Conservation (phyloP, 169 alveolate species). For the Perkinsus marinus region DNA sequence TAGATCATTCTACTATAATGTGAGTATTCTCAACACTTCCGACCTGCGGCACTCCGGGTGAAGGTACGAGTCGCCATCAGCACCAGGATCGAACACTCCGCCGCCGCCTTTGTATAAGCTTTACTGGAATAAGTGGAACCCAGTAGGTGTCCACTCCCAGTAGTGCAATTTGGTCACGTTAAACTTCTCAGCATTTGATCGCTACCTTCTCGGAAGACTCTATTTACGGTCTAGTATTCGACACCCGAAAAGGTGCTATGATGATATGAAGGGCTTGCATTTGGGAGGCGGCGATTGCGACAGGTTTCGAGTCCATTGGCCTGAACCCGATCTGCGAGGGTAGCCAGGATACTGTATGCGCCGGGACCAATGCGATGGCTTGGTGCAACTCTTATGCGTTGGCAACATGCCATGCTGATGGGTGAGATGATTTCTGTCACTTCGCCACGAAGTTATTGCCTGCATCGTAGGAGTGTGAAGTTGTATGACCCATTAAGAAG, state of each 20-base stretch:
- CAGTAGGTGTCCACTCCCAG: neutral
- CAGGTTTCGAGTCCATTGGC: neutral
- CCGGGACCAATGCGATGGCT: neutral
- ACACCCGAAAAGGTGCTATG: neutral
- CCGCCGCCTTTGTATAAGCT: neutral
- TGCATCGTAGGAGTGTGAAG: neutral
- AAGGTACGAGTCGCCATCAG: neutral
- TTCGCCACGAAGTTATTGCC: neutral
- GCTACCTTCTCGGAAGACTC: neutral
- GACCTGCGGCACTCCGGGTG: neutral
- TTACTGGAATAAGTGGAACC: neutral
- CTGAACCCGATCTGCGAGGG: neutral
- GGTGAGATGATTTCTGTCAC: neutral
- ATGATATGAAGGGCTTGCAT: neutral
- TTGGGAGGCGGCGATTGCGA: too few species aligned
- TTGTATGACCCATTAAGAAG: neutral
- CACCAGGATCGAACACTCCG: neutral
- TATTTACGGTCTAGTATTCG: neutral
- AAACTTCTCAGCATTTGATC: neutral
- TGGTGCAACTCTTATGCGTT: neutral
- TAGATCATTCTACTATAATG: conserved; percentile 22
- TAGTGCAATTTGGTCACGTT: neutral
- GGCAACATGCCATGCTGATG: neutral
- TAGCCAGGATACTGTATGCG: neutral
- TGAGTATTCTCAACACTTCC: too few species aligned